These are phyloP conservation scores for Ceriops decandra DNA, from an alignment of 345 rosid species.

Conservation along the genomic window DNA sequence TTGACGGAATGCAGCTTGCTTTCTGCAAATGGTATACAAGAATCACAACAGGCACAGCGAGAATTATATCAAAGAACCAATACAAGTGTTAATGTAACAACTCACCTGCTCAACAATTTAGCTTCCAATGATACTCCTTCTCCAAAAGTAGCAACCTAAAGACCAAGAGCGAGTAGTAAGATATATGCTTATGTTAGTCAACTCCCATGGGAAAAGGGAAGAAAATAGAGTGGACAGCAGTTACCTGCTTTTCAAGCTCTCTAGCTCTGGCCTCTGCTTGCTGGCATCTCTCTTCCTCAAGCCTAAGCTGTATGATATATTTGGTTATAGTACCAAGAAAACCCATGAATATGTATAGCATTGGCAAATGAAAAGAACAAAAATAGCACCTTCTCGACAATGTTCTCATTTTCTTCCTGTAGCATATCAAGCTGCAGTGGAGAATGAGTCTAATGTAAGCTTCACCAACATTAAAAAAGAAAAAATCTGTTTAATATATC, in stretches of 20 bases:
- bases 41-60: not conserved
- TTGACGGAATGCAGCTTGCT: conserved; percentile 34
- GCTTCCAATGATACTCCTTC: conserved; percentile 36
- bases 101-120: conserved; percentile 29
- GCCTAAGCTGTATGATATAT: conserved; percentile 24
- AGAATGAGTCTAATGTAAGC: not conserved
- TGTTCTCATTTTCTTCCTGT: conserved; percentile 50
- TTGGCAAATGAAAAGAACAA: not conserved
- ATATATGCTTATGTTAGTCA: not conserved
- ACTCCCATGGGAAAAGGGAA: not conserved
- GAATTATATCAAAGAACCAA: conserved; percentile 1
- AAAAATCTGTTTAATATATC: conserved; percentile 9
- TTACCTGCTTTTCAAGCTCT: conserved; percentile 34
- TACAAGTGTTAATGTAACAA: conserved; percentile 1
- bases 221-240: not conserved
- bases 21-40: conserved; percentile 21
- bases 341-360: not conserved
- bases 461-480: not conserved
- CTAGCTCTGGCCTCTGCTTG: conserved; percentile 31
- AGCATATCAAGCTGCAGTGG: conserved; percentile 77
- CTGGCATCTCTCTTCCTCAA: conserved; percentile 31
- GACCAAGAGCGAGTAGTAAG: conserved; percentile 13
- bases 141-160: conserved; percentile 36
- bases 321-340: not conserved
- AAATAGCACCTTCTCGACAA: conserved; percentile 24